Conservation (phyloP, 352 stramenopile genomes). For the Phytophthora pinifolia region DNA sequence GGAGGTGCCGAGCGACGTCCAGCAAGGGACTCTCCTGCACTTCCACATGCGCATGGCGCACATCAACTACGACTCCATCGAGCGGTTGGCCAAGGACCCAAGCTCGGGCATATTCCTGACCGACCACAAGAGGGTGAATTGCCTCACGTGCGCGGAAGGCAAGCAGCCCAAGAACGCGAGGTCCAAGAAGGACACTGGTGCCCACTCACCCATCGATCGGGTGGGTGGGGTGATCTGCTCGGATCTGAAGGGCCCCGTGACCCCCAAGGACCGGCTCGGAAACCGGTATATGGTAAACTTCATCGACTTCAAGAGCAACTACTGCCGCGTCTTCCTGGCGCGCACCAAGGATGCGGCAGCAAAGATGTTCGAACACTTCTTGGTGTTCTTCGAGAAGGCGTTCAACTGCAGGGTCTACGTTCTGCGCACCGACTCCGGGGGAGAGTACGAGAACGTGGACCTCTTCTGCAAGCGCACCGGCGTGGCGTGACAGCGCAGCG, state of each 20-base stretch:
- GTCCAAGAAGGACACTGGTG: background rate
- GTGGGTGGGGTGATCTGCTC: conserved; percentile 6
- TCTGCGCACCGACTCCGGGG: conserved; percentile 14
- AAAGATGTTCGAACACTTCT: conserved; percentile 15
- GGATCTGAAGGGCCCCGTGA: conserved; percentile 5
- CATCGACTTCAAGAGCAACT: conserved; percentile 14
- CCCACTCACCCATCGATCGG: conserved; percentile 5
- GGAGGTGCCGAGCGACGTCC: background rate
- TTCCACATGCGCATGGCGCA: background rate
- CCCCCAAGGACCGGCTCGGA: background rate
- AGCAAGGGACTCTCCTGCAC: background rate
- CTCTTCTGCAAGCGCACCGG: conserved; percentile 26
- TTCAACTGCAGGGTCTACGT: conserved; percentile 10
- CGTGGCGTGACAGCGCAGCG: conserved; percentile 19
- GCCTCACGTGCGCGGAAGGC: no score
- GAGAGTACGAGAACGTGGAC: conserved; percentile 30
- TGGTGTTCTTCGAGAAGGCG: background rate
- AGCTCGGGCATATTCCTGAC: background rate
- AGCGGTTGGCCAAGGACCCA: background rate
- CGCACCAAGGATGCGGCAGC: conserved; percentile 2
- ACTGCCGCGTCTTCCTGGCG: conserved; percentile 12
- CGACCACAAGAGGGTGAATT: background rate
- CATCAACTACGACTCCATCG: background rate
- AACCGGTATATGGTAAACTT: conserved; percentile 25
- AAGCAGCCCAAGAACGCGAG: no score